Conservation (phyloP, 2,329 filamentous ascomycete genomes). For the Shiraia sp. region DNA sequence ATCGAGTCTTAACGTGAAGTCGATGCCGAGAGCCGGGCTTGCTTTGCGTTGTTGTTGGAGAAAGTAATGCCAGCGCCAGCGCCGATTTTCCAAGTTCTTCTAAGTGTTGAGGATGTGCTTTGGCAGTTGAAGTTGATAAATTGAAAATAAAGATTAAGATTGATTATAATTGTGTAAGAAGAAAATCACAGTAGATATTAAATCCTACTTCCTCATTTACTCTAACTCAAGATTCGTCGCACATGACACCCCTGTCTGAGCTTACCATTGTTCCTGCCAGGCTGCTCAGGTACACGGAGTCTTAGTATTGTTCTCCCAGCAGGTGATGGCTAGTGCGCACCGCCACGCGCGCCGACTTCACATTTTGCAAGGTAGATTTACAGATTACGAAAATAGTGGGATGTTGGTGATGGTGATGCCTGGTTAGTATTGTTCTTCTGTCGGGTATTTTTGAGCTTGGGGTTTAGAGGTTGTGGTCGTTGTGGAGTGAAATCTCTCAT, state of each 20-base stretch:
- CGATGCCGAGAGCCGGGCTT: not conserved
- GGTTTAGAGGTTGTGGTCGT: not conserved
- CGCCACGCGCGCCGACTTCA: too few relatives aligned
- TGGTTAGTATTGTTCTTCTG: constrained; percentile 5
- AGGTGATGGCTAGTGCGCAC: too few relatives aligned
- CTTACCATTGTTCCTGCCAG: constrained; percentile 7
- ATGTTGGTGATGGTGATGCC: not conserved
- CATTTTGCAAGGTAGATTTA: too few relatives aligned
- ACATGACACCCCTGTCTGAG: constrained; percentile 6
- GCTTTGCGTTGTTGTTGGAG: too few relatives aligned
- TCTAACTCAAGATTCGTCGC: too few relatives aligned
- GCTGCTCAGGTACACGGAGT: not conserved
- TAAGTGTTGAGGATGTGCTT: too few relatives aligned
- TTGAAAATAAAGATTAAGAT: not conserved
- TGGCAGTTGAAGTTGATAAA: not conserved
- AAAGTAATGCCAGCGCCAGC: too few relatives aligned
- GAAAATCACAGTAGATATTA: not conserved
- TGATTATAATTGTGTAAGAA: not conserved
- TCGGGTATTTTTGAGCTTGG: too few relatives aligned
- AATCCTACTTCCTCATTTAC: not conserved
- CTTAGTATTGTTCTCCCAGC: not conserved
- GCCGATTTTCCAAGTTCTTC: too few relatives aligned
- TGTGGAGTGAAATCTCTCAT: not conserved
- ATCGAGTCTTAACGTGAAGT: not conserved
- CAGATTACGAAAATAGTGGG: too few relatives aligned